phyloP scores from a whole-genome alignment of 1,284 basidiomycete species.

The Malassezia sp. region DNA sequence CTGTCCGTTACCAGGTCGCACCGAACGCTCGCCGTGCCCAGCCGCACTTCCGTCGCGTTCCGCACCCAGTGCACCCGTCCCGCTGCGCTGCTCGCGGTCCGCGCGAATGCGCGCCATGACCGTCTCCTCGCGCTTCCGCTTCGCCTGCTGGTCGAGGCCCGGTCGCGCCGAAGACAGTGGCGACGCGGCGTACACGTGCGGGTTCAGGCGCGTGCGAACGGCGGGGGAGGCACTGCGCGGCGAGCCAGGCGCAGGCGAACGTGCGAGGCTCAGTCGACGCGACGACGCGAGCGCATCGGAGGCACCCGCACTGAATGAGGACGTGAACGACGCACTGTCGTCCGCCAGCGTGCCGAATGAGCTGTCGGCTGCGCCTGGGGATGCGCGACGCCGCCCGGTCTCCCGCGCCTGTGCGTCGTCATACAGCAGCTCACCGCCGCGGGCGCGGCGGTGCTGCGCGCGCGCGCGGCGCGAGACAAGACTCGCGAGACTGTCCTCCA shows the following conservation, averaged over 20 bases:
- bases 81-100: background rate
- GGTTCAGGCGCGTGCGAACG: background rate
- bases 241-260: conserved; percentile 6
- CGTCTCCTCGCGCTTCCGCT: conserved; percentile 8
- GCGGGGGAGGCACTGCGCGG: too few relatives aligned
- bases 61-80: too few relatives aligned
- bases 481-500: conserved; percentile 16
- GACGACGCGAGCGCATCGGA: background rate
- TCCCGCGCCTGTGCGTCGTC: conserved; percentile 1
- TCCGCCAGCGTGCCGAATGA: conserved; percentile 10
- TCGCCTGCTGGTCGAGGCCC: conserved; percentile 2
- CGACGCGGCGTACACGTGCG: background rate
- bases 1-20: too few relatives aligned
- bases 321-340: conserved; percentile 7
- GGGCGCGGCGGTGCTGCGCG: background rate
- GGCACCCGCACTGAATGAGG: background rate
- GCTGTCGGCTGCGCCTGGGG: background rate
- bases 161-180: conserved; percentile 3
- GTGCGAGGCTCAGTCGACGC: conserved; percentile 5
- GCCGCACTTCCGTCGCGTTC: too few relatives aligned
- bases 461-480: conserved; percentile 7
- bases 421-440: conserved; percentile 5
- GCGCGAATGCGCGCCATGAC: conserved; percentile 3
- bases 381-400: background rate
- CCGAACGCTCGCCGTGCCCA: too few relatives aligned